Percentiles rank a stretch among this genome's conserved stretches.
Evolutionary conservation across 2,329 filamentous ascomycete species (phyloP).

Genomic region (Chrysoporthe puriensis): DNA sequence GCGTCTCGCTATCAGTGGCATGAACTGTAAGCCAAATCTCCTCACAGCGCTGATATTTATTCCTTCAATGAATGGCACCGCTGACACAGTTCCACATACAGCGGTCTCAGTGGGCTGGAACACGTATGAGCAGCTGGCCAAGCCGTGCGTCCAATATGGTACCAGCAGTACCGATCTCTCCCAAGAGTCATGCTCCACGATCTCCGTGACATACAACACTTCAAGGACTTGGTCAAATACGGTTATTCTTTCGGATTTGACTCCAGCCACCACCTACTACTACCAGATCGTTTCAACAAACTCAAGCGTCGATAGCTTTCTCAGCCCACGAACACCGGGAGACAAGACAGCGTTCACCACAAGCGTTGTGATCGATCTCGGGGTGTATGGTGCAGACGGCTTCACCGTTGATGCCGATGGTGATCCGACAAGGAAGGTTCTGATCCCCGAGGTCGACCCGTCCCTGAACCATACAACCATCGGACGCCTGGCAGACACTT

Average conservation of each 20-base stretch:
- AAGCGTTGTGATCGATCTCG: conserved; percentile 57
- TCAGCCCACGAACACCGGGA: conserved; percentile 56
- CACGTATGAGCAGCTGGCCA: conserved; percentile 21
- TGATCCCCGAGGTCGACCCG: conserved; percentile 52
- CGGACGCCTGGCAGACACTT: conserved; percentile 51
- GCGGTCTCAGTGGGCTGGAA: conserved; percentile 31
- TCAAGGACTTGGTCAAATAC: conserved; percentile 28
- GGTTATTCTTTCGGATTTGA: conserved; percentile 37
- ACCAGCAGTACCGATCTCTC: conserved; percentile 15
- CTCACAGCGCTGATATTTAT: background rate
- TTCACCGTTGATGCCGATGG: conserved; percentile 47
- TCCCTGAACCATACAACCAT: conserved; percentile 64
- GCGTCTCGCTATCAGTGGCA: conserved; percentile 26
- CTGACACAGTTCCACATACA: conserved; percentile 47
- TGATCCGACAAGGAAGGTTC: conserved; percentile 50
- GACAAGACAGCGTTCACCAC: conserved; percentile 58
- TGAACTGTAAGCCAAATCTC: conserved; percentile 19
- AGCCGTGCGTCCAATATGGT: conserved; percentile 28
- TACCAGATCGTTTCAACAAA: conserved; percentile 63
- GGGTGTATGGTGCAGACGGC: conserved; percentile 57
- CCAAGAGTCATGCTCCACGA: conserved; percentile 17
- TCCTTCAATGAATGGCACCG: conserved; percentile 38
- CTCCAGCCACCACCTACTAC: conserved; percentile 60
- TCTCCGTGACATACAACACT: conserved; percentile 27
- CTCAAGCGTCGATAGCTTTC: conserved; percentile 56